Percentiles rank a stretch among this genome's conserved stretches.
Conservation (phyloP, 2,329 filamentous ascomycete species). For the Phaeosphaeriaceae sp. region DNA sequence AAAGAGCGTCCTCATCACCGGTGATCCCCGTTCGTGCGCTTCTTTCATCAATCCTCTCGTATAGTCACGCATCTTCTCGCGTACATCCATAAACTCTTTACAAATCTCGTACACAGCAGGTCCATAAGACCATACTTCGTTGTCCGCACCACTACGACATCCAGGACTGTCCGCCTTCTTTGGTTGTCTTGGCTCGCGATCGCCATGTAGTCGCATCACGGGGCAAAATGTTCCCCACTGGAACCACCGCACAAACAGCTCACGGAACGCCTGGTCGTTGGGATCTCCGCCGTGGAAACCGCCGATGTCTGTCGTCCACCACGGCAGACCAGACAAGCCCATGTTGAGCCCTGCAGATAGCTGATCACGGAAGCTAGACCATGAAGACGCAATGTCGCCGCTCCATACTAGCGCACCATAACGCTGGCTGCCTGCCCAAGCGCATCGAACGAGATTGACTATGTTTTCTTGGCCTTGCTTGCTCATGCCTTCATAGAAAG, state of each 20-base stretch:
- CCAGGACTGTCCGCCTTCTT: constrained; percentile 48
- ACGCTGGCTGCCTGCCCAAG: constrained; percentile 67
- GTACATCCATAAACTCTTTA: constrained; percentile 64
- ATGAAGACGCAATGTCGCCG: constrained; percentile 71
- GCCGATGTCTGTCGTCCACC: constrained; percentile 76
- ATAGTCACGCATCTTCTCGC: constrained; percentile 66
- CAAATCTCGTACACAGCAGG: constrained; percentile 67
- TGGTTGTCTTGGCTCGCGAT: constrained; percentile 65
- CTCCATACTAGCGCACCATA: constrained; percentile 72
- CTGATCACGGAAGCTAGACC: constrained; percentile 66
- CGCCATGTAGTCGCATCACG: constrained; percentile 71
- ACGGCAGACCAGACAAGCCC: constrained; percentile 68
- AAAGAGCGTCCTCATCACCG: constrained; percentile 69
- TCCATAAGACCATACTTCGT: constrained; percentile 73
- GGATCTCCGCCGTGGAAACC: constrained; percentile 73
- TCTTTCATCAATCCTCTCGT: constrained; percentile 65
- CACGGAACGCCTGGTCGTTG: constrained; percentile 62
- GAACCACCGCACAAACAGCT: constrained; percentile 72
- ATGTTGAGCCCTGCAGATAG: constrained; percentile 70
- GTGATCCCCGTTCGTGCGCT: constrained; percentile 66
- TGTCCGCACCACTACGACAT: constrained; percentile 58
- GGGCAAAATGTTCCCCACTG: constrained; percentile 73
- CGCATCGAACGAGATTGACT: constrained; percentile 66
- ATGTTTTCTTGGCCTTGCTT: constrained; percentile 62
- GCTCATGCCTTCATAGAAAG: constrained; percentile 66